These are phyloP conservation scores for Thermoascus crustaceus DNA, from an alignment of 2,329 filamentous ascomycete species.

Conservation along the genomic window DNA sequence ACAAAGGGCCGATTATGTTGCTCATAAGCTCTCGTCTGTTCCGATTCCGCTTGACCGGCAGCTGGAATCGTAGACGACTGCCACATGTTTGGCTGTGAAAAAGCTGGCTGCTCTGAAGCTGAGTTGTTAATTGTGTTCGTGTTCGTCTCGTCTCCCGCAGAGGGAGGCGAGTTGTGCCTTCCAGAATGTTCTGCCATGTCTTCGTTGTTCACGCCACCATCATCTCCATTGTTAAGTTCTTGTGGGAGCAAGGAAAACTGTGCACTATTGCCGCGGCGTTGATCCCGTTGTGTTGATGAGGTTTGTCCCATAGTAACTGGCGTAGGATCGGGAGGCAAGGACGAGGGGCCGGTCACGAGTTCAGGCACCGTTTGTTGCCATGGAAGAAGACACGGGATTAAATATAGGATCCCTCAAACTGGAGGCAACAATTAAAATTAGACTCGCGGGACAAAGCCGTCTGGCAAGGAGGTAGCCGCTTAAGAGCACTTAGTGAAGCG, in stretches of 20 bases:
- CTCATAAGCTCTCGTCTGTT: slow-evolving; percentile 26
- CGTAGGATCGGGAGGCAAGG: slow-evolving; percentile 7
- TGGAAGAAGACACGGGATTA: too few relatives aligned
- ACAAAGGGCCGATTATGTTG: slow-evolving; percentile 30
- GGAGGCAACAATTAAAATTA: too few relatives aligned
- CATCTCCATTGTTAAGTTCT: slow-evolving; percentile 22
- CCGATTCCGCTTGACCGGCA: slow-evolving; percentile 4
- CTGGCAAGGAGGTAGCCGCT: too few relatives aligned
- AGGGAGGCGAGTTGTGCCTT: slow-evolving; percentile 12
- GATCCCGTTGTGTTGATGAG: slow-evolving; percentile 33
- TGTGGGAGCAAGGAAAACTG: slow-evolving; percentile 14
- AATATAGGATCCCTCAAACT: too few relatives aligned
- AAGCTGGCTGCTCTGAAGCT: slow-evolving; percentile 9
- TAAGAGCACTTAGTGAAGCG: too few relatives aligned
- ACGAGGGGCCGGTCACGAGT: slow-evolving; percentile 12
- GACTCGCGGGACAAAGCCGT: too few relatives aligned
- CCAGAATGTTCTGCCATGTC: slow-evolving; percentile 20
- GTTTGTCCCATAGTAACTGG: slow-evolving; percentile 37
- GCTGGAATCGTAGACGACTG: neutral
- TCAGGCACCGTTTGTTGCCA: slow-evolving; percentile 24
- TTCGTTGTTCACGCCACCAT: slow-evolving; percentile 25
- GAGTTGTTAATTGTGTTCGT: slow-evolving; percentile 5
- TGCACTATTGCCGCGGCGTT: slow-evolving; percentile 19
- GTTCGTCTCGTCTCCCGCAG: slow-evolving; percentile 4
- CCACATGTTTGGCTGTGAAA: slow-evolving; percentile 11